A percentile compares a stretch with the other conserved stretches of the same genome.
phyloP scores from a whole-genome alignment of 1,284 basidiomycete species.

The Apiotrichum siamense region DNA sequence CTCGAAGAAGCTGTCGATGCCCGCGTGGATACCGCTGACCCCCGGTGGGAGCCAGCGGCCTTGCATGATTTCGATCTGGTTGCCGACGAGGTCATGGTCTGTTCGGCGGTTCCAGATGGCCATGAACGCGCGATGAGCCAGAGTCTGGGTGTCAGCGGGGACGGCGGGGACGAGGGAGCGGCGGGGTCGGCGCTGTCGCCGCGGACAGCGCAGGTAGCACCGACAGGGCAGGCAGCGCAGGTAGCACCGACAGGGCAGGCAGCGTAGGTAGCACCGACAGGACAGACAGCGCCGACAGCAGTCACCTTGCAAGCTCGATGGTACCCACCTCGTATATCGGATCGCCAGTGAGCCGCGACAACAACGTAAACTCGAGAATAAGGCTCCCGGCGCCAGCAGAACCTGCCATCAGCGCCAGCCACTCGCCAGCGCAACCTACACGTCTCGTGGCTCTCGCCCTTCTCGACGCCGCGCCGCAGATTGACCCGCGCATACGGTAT shows the following conservation, averaged over 20 bases:
- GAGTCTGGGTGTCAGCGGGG: conserved; percentile 23
- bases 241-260: too few species aligned
- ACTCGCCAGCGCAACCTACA: conserved; percentile 27
- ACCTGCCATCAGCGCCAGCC: conserved; percentile 72
- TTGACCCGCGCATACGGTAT: conserved; percentile 78
- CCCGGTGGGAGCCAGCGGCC: conserved; percentile 56
- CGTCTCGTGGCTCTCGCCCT: conserved; percentile 39
- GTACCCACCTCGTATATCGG: conserved; percentile 74
- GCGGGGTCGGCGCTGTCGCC: too few species aligned
- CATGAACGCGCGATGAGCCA: conserved; percentile 65
- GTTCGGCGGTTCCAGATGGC: conserved; percentile 85
- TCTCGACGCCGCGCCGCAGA: conserved; percentile 32
- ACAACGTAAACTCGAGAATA: conserved; percentile 82
- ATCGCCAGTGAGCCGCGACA: conserved; percentile 82
- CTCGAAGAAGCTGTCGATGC: conserved; percentile 89
- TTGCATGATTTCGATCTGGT: conserved; percentile 68
- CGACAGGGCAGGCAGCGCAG: too few species aligned
- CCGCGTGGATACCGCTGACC: conserved; percentile 75
- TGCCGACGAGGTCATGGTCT: conserved; percentile 73
- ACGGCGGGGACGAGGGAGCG: too few species aligned
- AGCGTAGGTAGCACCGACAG: too few species aligned
- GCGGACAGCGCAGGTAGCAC: too few species aligned
- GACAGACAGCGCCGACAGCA: too few species aligned
- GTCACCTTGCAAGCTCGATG: too few species aligned
- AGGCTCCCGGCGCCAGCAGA: conserved; percentile 87